Evolutionary conservation across 83 land plant species (phyloP).

Genomic region (Larix sibirica): DNA sequence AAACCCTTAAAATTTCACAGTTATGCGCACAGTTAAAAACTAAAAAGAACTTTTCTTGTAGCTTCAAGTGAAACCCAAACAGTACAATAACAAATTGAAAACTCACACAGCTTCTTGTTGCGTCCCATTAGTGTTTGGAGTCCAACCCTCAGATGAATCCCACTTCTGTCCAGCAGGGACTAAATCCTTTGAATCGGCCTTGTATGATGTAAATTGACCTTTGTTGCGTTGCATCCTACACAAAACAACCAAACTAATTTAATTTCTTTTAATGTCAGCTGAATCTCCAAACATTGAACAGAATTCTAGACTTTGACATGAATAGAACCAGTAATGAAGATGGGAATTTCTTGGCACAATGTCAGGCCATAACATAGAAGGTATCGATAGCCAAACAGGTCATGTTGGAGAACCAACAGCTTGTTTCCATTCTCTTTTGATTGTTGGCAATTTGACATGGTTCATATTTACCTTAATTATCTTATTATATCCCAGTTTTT

Average conservation of each 20-base stretch:
- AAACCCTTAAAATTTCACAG: background rate
- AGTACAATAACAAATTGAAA: background rate
- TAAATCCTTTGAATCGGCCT: conserved; percentile 19
- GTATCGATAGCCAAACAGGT: background rate
- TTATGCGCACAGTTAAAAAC: background rate
- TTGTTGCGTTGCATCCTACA: conserved; percentile 48
- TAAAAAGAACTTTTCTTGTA: background rate
- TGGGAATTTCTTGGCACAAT: background rate
- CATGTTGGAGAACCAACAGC: background rate
- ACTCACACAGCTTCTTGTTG: conserved; percentile 14
- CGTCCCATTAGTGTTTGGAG: background rate
- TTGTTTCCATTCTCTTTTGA: background rate
- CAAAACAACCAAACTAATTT: background rate
- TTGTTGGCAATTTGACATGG: background rate
- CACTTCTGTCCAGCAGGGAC: conserved; percentile 1
- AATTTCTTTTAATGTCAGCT: background rate
- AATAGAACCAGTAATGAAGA: background rate
- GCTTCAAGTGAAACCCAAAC: background rate
- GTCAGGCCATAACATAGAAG: background rate
- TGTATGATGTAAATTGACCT: conserved; percentile 48
- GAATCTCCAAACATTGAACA: background rate
- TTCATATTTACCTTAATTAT: background rate
- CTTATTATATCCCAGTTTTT: background rate
- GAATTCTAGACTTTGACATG: background rate
- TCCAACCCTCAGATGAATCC: conserved; percentile 6